Evolutionary conservation across 2,329 filamentous ascomycete species (phyloP), one percentile per base, ranked within the genome.

Genomic region (Trichoderma endophyticum): DNA sequence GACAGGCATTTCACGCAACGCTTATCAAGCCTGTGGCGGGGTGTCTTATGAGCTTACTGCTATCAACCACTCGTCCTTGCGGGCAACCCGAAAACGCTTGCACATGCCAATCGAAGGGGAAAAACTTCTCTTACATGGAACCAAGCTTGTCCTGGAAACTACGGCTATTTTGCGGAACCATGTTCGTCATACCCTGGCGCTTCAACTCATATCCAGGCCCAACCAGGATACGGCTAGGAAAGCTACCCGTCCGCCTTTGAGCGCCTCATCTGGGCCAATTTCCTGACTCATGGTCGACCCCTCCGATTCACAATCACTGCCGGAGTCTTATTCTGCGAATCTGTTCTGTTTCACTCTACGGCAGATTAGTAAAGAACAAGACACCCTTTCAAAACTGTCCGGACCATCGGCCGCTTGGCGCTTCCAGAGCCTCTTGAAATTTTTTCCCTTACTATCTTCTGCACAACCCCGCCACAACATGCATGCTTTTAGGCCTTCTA

Each of bases 111-210:
- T 65, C 71, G 32, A 60, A 34, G 56, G 28, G 26, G 18, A 32
- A 61, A 34, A 57, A 66, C 4, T 39, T 24, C 48, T 24, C 48
- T 24, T 54, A 12, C 48, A 24, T 51, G 43, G 32, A 32, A 18
- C 36, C 56, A 68, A 67, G 70, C 63, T 59, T 14, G 61, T 56
- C 61, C 54, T 59, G 59, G 56, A 56, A 43, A 32, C 21, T 48
- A 69, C 70, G 70, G 70, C 56, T 72, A 68, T 56, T 72, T 62
- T 69, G 57, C 64, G 70, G 70, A 65, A 51, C 62, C 69, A 34
- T 36, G 32, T 18, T 65, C 61, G 51, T 66, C 61, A 66, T 65
- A 56, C 48, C 69, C 69, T 43, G 61, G 69, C 54, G 3, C 66
- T 32, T 70, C 56, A 69, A 39, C 26, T 30, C 65, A 21, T 48